phyloP scores from a whole-genome alignment of 345 rosid species.

The Citrus inodora region DNA sequence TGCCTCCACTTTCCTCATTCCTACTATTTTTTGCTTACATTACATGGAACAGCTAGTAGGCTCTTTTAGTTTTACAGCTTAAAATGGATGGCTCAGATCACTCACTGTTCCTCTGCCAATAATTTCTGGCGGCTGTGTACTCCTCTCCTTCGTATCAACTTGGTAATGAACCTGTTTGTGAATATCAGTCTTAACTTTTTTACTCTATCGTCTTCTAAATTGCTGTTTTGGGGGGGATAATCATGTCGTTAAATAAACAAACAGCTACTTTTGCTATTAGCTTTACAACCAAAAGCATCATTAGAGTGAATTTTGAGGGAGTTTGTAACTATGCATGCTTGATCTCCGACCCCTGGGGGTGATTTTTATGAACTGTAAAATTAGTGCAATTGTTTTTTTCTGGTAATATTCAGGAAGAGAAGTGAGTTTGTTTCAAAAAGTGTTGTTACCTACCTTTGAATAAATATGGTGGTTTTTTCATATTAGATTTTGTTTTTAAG shows the following conservation, averaged over 20 bases:
- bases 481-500: neutral
- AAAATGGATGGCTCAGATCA: slow-evolving; percentile 20
- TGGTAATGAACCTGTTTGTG: slow-evolving; percentile 14
- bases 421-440: neutral
- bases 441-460: neutral
- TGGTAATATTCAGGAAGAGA: neutral
- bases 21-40: neutral
- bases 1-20: neutral
- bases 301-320: neutral
- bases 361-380: neutral
- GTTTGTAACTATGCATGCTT: neutral
- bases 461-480: neutral
- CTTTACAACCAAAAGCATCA: neutral
- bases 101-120: slow-evolving; percentile 14
- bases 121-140: slow-evolving; percentile 6
- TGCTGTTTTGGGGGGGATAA: neutral
- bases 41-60: slow-evolving; percentile 6
- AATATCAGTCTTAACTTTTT: neutral
- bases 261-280: no score
- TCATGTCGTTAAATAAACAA: neutral
- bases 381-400: neutral
- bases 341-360: neutral
- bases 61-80: neutral
- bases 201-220: neutral
- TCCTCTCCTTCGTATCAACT: neutral